Percentiles rank a stretch among this genome's conserved stretches.
Conservation (phyloP, 2,329 filamentous ascomycete species). For the Xylaria sp. region DNA sequence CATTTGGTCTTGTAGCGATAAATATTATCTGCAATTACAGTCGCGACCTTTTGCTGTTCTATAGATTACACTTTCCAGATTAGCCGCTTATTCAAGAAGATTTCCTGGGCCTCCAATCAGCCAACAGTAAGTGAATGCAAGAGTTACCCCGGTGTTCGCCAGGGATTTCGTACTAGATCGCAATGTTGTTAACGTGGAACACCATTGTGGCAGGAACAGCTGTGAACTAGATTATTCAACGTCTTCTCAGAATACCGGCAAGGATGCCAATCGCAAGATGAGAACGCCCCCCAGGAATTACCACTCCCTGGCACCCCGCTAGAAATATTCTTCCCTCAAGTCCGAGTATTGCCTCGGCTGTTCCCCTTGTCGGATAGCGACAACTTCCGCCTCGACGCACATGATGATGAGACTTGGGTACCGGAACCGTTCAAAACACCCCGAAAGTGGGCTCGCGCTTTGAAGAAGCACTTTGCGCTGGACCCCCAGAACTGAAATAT, state of each 20-base stretch:
- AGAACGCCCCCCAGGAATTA: background rate
- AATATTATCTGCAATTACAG: background rate
- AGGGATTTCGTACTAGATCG: background rate
- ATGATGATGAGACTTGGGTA: background rate
- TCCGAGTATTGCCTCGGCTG: background rate
- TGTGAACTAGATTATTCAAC: background rate
- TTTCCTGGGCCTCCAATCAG: background rate
- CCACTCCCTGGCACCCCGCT: background rate
- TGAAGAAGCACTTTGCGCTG: conserved; percentile 18
- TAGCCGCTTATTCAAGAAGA: background rate
- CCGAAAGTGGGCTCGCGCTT: background rate
- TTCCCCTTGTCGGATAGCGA: background rate
- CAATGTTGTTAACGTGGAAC: background rate
- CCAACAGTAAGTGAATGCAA: background rate
- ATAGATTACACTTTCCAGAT: background rate
- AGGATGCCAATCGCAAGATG: background rate
- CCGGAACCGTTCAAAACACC: background rate
- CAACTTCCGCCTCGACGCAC: background rate
- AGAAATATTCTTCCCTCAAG: background rate
- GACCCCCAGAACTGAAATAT: conserved; percentile 13
- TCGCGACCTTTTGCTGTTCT: background rate
- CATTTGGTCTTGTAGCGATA: background rate
- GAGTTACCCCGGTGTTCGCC: background rate
- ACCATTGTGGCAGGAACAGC: background rate
- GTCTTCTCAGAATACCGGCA: background rate